Evolutionary conservation across 805 yeast species (phyloP).

Genomic region (Ascoidea rubescens): DNA sequence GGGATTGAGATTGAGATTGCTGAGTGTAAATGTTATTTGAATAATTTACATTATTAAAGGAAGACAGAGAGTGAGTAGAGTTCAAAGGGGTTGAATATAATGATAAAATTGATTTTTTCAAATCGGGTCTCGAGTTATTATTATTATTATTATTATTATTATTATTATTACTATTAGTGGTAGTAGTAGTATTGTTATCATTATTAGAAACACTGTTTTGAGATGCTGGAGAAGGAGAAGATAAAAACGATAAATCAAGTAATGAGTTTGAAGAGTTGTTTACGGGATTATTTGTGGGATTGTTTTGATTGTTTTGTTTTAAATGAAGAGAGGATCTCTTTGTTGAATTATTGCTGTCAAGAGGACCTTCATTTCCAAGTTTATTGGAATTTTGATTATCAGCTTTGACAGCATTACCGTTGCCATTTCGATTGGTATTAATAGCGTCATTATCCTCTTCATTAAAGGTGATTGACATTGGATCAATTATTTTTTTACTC

Average conservation of each 20-base stretch:
- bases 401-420: background rate
- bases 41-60: background rate
- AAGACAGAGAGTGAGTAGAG: slow-evolving; percentile 10
- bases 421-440: slow-evolving; percentile 1
- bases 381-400: background rate
- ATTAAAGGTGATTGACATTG: slow-evolving; percentile 17
- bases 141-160: background rate
- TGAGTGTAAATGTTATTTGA: slow-evolving; percentile 3
- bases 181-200: slow-evolving; percentile 4
- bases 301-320: background rate
- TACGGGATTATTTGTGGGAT: background rate
- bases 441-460: slow-evolving; percentile 8
- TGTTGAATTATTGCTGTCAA: background rate
- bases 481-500: slow-evolving; percentile 44
- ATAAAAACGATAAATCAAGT: slow-evolving; percentile 6
- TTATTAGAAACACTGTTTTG: slow-evolving; percentile 3
- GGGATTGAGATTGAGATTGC: slow-evolving; percentile 1
- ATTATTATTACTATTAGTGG: slow-evolving; percentile 10
- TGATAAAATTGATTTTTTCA: slow-evolving; percentile 84
- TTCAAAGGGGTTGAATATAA: slow-evolving; percentile 54
- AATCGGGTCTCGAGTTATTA: slow-evolving; percentile 45
- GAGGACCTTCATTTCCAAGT: slow-evolving; percentile 10
- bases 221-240: slow-evolving; percentile 10
- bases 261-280: background rate
- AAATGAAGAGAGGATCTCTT: background rate